Conservation (phyloP, 2,329 filamentous ascomycete species). For the Calonectria fujianensis region DNA sequence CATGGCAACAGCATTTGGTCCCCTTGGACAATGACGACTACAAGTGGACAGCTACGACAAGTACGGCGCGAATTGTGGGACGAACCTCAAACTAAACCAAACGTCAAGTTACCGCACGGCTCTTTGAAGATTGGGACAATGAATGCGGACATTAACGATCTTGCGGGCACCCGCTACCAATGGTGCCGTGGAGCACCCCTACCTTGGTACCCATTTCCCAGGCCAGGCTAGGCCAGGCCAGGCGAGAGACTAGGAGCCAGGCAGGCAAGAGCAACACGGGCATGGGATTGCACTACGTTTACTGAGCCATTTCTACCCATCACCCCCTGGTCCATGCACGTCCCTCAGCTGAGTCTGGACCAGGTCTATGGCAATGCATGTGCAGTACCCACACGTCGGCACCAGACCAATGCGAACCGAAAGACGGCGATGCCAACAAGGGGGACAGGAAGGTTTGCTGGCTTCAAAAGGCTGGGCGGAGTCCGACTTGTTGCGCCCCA, state of each 20-base stretch:
- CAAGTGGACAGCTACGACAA: not conserved
- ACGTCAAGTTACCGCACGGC: constrained; percentile 2
- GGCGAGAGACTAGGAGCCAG: constrained; percentile 35
- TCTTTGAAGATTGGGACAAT: constrained; percentile 8
- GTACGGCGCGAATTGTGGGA: constrained; percentile 47
- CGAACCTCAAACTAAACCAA: constrained; percentile 19
- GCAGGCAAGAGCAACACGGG: constrained; percentile 32
- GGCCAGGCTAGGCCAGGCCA: constrained; percentile 29
- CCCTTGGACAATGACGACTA: not conserved
- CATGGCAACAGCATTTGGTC: constrained; percentile 28
- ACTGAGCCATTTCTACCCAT: constrained; percentile 46
- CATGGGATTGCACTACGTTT: constrained; percentile 14
- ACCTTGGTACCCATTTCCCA: constrained; percentile 16
- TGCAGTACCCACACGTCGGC: constrained; percentile 41
- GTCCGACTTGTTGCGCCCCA: constrained; percentile 5
- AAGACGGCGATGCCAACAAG: constrained; percentile 38
- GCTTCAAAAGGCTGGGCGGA: constrained; percentile 32
- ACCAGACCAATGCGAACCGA: constrained; percentile 43
- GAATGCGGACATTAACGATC: constrained; percentile 11
- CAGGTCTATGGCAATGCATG: constrained; percentile 43
- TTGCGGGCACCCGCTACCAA: not conserved
- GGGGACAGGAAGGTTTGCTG: constrained; percentile 44
- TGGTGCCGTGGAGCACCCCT: constrained; percentile 3
- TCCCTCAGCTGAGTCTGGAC: constrained; percentile 55
- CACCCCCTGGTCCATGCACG: constrained; percentile 48